Evolutionary conservation across 75 land plant species (phyloP), one percentile per base, ranked within the genome.

Genomic region (Adiantum capillusveneris): DNA sequence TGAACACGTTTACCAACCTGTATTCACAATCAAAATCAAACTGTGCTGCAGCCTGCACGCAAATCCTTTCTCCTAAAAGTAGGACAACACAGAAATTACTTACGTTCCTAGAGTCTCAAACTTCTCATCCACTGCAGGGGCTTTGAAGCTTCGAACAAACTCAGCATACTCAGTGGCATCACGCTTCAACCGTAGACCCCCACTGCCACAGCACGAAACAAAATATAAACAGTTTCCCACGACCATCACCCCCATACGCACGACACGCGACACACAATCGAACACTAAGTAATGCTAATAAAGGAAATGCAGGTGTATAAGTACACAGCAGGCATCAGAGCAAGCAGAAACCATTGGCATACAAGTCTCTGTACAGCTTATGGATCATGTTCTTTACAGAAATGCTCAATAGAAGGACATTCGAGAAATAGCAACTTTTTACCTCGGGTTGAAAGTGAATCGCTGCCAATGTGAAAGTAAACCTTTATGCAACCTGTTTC

Each of bases 371-470:
- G n/a, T n/a, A n/a, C n/a, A n/a, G n/a, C n/a, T n/a, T n/a, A n/a
- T n/a, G n/a, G n/a, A n/a, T n/a, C n/a, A n/a, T n/a, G n/a, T n/a
- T n/a, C n/a, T n/a, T n/a, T n/a, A n/a, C n/a, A n/a, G n/a, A n/a
- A n/a, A n/a, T n/a, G n/a, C n/a, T n/a, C n/a, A n/a, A n/a, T n/a
- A n/a, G n/a, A n/a, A n/a, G n/a, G n/a, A n/a, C n/a, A n/a, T n/a
- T n/a, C n/a, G n/a, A n/a, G n/a, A n/a, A n/a, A n/a, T n/a, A n/a
- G n/a, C n/a, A n/a, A n/a, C n/a, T n/a, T n/a, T n/a, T n/a, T 34
- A 95, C 99, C 99, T 95, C 12, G 99, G 83, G 64, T 83, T 95
- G 60, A 95, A 90, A 9, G 96, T 86, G 75, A 84, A 95, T 62
- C 83, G 82, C 53, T 86, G 96, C 99, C 99, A 95, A 61, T 95